Evolutionary conservation across 768 basidiomycete genomes (phyloP).

Genomic region (Ramaria rubella): DNA sequence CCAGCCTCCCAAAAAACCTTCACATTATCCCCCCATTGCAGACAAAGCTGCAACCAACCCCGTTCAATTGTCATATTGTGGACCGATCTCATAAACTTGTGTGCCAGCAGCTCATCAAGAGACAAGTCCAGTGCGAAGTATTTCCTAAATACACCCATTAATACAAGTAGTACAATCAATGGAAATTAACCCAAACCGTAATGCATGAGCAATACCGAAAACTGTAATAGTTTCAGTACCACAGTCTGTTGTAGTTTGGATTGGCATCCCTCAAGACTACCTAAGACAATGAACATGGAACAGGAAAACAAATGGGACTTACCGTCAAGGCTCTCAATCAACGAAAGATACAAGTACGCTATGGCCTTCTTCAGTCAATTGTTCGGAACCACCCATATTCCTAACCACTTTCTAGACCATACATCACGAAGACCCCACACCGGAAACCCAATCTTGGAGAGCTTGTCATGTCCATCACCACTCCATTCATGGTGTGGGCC

Average conservation of each 20-base stretch:
- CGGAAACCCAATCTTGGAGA: constrained; percentile 27
- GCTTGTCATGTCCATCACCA: constrained; percentile 32
- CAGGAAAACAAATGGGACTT: neutral
- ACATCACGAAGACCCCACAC: constrained; percentile 25
- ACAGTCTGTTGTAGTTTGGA: constrained; percentile 31
- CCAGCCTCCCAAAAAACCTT: constrained; percentile 20
- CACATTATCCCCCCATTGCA: constrained; percentile 30
- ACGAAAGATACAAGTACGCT: constrained; percentile 23
- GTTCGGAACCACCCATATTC: constrained; percentile 27
- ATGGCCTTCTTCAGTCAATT: constrained; percentile 23
- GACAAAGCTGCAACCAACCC: constrained; percentile 28
- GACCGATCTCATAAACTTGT: constrained; percentile 24
- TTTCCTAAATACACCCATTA: constrained; percentile 15
- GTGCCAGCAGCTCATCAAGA: constrained; percentile 22
- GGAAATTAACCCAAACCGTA: constrained; percentile 22
- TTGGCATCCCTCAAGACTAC: constrained; percentile 27
- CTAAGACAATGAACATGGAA: neutral
- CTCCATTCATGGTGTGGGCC: constrained; percentile 29
- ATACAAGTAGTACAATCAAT: neutral
- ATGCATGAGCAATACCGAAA: constrained; percentile 26
- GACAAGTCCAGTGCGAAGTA: constrained; percentile 23
- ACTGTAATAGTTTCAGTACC: constrained; percentile 30
- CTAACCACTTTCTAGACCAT: constrained; percentile 23
- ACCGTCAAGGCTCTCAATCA: constrained; percentile 23
- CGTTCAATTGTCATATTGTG: constrained; percentile 19